A percentile compares a stretch with the other conserved stretches of the same genome.
These are phyloP conservation scores for Colletotrichum endophyticum DNA, from an alignment of 2,329 filamentous ascomycete species.

Conservation along the genomic window DNA sequence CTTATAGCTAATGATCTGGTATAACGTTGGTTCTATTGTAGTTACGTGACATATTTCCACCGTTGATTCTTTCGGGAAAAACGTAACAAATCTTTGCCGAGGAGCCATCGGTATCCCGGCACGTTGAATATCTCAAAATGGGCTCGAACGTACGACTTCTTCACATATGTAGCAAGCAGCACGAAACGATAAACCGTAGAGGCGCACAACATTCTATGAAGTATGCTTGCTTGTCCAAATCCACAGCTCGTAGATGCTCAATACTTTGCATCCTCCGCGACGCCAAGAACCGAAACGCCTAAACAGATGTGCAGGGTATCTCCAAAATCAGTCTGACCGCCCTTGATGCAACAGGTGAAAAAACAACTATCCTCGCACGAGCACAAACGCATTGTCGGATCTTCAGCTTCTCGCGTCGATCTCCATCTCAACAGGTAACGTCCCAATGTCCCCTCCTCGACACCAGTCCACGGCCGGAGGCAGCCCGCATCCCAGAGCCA, in stretches of 20 bases:
- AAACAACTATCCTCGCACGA: not conserved
- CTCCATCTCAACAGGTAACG: not conserved
- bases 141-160: not conserved
- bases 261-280: not conserved
- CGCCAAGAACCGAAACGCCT: not conserved
- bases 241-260: not conserved
- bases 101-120: not conserved
- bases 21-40: not conserved
- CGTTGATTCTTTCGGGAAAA: not conserved
- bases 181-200: not conserved
- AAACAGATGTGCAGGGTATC: not conserved
- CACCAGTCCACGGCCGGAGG: not conserved
- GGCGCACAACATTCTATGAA: not conserved
- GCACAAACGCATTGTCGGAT: not conserved
- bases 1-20: not conserved
- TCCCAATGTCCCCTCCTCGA: not conserved
- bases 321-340: not conserved
- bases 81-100: not conserved
- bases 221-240: not conserved
- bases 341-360: not conserved
- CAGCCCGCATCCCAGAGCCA: conserved; percentile 25
- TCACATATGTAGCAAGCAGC: not conserved
- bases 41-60: not conserved
- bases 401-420: not conserved
- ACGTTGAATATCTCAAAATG: not conserved